A percentile compares a stretch with the other conserved stretches of the same genome.
Evolutionary conservation across 2,329 filamentous ascomycete species (phyloP).

Genomic region (Penicillium sp.): DNA sequence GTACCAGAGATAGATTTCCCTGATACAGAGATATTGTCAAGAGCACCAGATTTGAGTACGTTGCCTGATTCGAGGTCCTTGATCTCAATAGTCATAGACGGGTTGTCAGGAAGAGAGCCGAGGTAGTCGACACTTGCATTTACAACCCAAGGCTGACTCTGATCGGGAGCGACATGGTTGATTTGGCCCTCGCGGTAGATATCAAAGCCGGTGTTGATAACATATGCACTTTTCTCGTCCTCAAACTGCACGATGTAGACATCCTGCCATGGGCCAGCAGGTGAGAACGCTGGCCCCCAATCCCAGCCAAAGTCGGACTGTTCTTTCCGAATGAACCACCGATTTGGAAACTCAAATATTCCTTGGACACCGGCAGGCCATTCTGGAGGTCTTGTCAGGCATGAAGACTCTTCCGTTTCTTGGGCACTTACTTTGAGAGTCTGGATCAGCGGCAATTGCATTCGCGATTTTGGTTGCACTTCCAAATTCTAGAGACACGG

Average conservation of each 20-base stretch:
- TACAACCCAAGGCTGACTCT: slow-evolving; percentile 58
- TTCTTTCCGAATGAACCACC: slow-evolving; percentile 60
- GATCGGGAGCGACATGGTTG: slow-evolving; percentile 58
- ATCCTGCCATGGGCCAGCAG: slow-evolving; percentile 62
- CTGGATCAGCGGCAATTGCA: slow-evolving; percentile 52
- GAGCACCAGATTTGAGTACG: slow-evolving; percentile 37
- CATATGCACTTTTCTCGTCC: slow-evolving; percentile 43
- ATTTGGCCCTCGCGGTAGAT: slow-evolving; percentile 60
- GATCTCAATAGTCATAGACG: slow-evolving; percentile 50
- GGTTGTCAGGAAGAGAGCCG: slow-evolving; percentile 48
- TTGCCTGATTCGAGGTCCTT: slow-evolving; percentile 42
- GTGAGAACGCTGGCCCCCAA: slow-evolving; percentile 61
- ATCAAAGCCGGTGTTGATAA: slow-evolving; percentile 57
- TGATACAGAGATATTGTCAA: slow-evolving; percentile 45
- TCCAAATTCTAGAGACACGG: slow-evolving; percentile 56
- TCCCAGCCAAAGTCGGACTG: slow-evolving; percentile 66
- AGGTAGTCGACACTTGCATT: slow-evolving; percentile 61
- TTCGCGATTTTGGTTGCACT: slow-evolving; percentile 56
- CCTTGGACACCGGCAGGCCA: slow-evolving; percentile 53
- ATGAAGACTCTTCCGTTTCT: not conserved
- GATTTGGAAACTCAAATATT: slow-evolving; percentile 53
- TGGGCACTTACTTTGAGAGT: slow-evolving; percentile 43
- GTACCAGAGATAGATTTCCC: slow-evolving; percentile 51
- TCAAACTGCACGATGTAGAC: slow-evolving; percentile 57
- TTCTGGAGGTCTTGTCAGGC: slow-evolving; percentile 27